Base-by-base conservation (phyloP, 208 protist species). In the Trypanosoma platydactyli region DNA sequence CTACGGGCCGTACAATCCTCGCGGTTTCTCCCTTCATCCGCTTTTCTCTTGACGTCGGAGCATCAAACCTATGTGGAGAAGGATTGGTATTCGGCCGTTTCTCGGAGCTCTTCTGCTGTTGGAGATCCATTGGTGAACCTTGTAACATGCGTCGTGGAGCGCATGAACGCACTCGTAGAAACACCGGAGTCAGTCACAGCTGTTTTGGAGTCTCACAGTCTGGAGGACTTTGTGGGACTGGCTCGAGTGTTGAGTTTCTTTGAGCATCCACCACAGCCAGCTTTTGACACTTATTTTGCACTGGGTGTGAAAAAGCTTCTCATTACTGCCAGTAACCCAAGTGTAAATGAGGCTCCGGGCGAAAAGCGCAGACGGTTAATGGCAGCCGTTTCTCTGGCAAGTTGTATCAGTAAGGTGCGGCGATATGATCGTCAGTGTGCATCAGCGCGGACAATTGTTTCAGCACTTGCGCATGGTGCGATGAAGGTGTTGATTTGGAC, bases 1-100 rank as follows among this genome's bases (percentile, higher is more conserved):
- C 71, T 94, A 51, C 77, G 77, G 6, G 80, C 77, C 1, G 50
- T 94, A 45, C 79, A 89, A 46, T 80, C 73, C 12, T 86, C 89
- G 16, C 73, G 79, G 27, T 89, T 83, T 63, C 61, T 89, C 44
- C 75, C 76, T 18, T 58, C 73, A 0, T 57, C 71, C 33, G 79
- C 71, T 24, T 87, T 73, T 46, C 56, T 89, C 3, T 61, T 61
- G 27, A 68, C 65, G 29, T 5, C 65, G 25, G 60, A 51, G 25
- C 35, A 58, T 27, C 42, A 53, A 24, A 38, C 54, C 25, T 48
- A 11, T 33, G 41, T 57, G 5, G 6, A 5, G 12, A 1, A 53
- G 4, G 77, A 82, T 59, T 82, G 71, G 77, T 25, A 57, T 16
- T 33, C 33, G 27, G 29, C 30, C 7, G 33, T 6, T 25, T 9